phyloP scores from a whole-genome alignment of 768 basidiomycete species.

The Leccinellum luteum region DNA sequence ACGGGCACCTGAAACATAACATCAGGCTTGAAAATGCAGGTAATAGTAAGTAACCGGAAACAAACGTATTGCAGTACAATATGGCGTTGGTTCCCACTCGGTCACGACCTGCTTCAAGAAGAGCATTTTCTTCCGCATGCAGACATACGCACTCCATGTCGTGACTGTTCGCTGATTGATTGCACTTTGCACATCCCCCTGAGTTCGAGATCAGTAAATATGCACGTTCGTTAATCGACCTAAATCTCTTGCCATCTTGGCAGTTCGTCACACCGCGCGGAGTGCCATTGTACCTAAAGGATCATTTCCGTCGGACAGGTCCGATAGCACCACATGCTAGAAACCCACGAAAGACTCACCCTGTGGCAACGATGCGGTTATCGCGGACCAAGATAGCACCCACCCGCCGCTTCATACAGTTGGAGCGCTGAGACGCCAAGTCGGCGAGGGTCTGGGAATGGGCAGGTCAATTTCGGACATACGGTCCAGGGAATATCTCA shows the following conservation, averaged over 20 bases:
- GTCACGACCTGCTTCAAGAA: slow-evolving; percentile 91
- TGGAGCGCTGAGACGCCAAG: slow-evolving; percentile 84
- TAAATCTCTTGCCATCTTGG: slow-evolving; percentile 33
- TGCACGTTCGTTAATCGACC: background rate
- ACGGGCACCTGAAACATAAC: slow-evolving; percentile 74
- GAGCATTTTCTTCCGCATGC: slow-evolving; percentile 97
- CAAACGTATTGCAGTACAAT: slow-evolving; percentile 98
- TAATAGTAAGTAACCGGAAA: slow-evolving; percentile 9
- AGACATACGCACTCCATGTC: slow-evolving; percentile 86
- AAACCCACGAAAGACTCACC: slow-evolving; percentile 42
- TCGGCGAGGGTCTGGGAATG: slow-evolving; percentile 74
- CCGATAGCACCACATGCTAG: background rate
- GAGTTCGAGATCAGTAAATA: slow-evolving; percentile 55
- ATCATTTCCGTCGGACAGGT: slow-evolving; percentile 2
- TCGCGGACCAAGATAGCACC: slow-evolving; percentile 91
- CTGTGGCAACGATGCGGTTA: slow-evolving; percentile 74
- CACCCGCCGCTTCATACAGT: slow-evolving; percentile 97
- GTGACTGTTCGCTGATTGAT: slow-evolving; percentile 44
- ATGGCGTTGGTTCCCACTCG: slow-evolving; percentile 78
- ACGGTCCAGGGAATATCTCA: slow-evolving; percentile 12
- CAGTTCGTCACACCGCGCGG: slow-evolving; percentile 89
- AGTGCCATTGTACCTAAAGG: slow-evolving; percentile 89
- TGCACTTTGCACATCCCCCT: slow-evolving; percentile 87
- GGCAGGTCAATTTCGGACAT: slow-evolving; percentile 5
- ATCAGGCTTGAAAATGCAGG: background rate